Evolutionary conservation across 768 basidiomycete species (phyloP).

Genomic region (Leucocoprinus sp.): DNA sequence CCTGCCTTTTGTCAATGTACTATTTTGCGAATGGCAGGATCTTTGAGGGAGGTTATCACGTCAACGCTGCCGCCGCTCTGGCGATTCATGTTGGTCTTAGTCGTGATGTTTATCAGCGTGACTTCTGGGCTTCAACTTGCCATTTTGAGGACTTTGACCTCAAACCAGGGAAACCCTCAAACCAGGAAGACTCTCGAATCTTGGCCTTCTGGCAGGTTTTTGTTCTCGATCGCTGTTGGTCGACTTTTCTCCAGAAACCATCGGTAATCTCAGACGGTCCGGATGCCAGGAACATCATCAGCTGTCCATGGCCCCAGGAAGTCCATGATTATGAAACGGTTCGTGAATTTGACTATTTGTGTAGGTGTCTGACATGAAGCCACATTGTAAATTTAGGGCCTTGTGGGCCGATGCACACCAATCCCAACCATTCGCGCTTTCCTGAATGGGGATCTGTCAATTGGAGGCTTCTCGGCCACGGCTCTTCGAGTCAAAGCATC

Average conservation of each 20-base stretch:
- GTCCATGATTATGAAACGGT: slow-evolving; percentile 68
- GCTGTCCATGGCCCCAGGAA: slow-evolving; percentile 70
- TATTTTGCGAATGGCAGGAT: slow-evolving; percentile 70
- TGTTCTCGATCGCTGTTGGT: slow-evolving; percentile 76
- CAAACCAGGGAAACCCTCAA: slow-evolving; percentile 47
- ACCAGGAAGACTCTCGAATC: slow-evolving; percentile 65
- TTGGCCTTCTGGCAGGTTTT: slow-evolving; percentile 81
- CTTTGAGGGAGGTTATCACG: slow-evolving; percentile 73
- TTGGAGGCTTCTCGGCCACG: slow-evolving; percentile 51
- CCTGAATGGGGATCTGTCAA: slow-evolving; percentile 48
- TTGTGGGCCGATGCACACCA: slow-evolving; percentile 39
- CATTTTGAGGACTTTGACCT: slow-evolving; percentile 34
- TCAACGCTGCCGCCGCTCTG: slow-evolving; percentile 64
- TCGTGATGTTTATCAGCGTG: slow-evolving; percentile 26
- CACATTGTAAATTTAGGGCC: slow-evolving; percentile 40
- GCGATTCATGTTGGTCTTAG: slow-evolving; percentile 70
- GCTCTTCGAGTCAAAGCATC: slow-evolving; percentile 71
- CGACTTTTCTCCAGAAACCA: slow-evolving; percentile 62
- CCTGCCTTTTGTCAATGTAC: slow-evolving; percentile 67
- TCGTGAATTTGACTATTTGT: slow-evolving; percentile 11
- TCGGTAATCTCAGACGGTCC: slow-evolving; percentile 56
- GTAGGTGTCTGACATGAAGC: slow-evolving; percentile 9
- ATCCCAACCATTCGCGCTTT: slow-evolving; percentile 57
- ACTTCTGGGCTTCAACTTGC: slow-evolving; percentile 27
- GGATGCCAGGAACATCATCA: slow-evolving; percentile 49